Conservation (phyloP, 805 yeast species). For the Candida cerambycidarum region DNA sequence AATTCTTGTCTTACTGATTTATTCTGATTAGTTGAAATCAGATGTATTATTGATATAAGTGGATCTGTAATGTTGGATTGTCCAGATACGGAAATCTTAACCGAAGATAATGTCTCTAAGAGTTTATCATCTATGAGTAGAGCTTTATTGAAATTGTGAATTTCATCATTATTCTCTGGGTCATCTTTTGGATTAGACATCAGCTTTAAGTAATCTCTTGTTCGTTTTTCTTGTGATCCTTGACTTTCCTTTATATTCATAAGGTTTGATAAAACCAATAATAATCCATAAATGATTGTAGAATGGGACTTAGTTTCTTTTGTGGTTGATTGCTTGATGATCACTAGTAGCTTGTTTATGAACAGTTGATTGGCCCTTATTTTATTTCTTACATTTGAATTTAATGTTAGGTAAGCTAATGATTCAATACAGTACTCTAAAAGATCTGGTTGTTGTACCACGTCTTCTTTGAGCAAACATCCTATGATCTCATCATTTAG, state of each 20-base stretch:
- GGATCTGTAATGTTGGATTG: conserved; percentile 20
- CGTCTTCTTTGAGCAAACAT: not conserved
- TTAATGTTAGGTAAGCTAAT: conserved; percentile 48
- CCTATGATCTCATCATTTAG: conserved; percentile 24
- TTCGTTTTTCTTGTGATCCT: conserved; percentile 28
- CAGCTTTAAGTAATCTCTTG: conserved; percentile 35
- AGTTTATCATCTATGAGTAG: conserved; percentile 25
- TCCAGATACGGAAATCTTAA: conserved; percentile 17
- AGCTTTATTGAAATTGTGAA: conserved; percentile 32
- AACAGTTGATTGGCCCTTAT: conserved; percentile 32
- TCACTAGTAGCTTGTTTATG: not conserved
- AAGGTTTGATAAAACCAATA: conserved; percentile 42
- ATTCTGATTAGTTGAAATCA: conserved; percentile 30
- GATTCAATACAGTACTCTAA: conserved; percentile 40
- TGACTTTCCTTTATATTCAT: conserved; percentile 29
- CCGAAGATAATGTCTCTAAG: conserved; percentile 17
- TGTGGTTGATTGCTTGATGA: conserved; percentile 3
- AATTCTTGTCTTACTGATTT: conserved; percentile 31
- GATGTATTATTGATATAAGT: conserved; percentile 33
- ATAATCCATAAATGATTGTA: conserved; percentile 36
- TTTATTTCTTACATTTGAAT: conserved; percentile 27
- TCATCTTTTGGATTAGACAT: conserved; percentile 32
- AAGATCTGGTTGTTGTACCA: no score
- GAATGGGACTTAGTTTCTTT: conserved; percentile 17
- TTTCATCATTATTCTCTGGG: conserved; percentile 21